These are phyloP conservation scores for Tetracladium setigerum DNA, from an alignment of 495 filamentous ascomycete species.

Conservation along the genomic window DNA sequence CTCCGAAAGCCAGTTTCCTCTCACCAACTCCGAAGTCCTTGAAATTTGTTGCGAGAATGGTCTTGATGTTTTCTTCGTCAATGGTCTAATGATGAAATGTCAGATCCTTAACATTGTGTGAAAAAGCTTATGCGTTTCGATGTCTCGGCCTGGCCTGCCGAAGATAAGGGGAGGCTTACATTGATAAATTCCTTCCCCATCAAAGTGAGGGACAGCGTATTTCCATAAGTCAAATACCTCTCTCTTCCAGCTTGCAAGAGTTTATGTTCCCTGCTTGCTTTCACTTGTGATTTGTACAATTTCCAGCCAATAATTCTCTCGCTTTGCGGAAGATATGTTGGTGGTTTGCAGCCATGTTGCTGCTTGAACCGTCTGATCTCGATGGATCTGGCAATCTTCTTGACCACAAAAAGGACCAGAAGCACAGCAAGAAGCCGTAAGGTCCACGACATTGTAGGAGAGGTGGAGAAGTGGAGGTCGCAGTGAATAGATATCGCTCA, in stretches of 20 bases:
- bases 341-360: slow-evolving; percentile 15
- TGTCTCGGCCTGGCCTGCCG: neutral
- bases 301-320: slow-evolving; percentile 16
- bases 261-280: slow-evolving; percentile 9
- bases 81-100: slow-evolving; percentile 34
- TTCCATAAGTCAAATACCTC: slow-evolving; percentile 6
- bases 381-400: neutral
- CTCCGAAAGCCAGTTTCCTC: slow-evolving; percentile 35
- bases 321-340: slow-evolving; percentile 5
- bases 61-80: slow-evolving; percentile 70
- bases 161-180: neutral
- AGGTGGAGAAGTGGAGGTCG: no score
- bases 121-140: neutral
- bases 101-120: slow-evolving; percentile 20
- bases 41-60: slow-evolving; percentile 61
- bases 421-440: neutral
- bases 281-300: slow-evolving; percentile 3
- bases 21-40: slow-evolving; percentile 40
- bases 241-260: slow-evolving; percentile 2
- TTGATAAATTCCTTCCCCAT: slow-evolving; percentile 10
- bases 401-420: slow-evolving; percentile 1
- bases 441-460: no score
- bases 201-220: slow-evolving; percentile 10
- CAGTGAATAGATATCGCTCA: no score
- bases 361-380: slow-evolving; percentile 2